Percentiles rank a stretch among this genome's conserved stretches.
Evolutionary conservation across 2,329 filamentous ascomycete genomes (phyloP).

Genomic region (Blumeriella jaapii): DNA sequence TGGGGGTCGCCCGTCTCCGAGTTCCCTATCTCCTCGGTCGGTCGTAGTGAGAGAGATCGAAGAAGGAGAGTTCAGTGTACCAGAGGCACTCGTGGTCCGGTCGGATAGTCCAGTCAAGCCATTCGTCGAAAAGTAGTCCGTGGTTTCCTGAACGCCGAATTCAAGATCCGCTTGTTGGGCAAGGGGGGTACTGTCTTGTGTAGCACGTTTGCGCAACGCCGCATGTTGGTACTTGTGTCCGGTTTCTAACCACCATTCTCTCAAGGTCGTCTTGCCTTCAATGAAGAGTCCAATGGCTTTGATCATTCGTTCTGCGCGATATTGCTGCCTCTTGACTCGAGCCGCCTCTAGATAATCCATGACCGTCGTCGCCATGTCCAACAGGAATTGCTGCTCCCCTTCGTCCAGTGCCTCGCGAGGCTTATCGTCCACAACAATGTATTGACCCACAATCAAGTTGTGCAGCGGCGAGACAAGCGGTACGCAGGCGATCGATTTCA

Average conservation of each 20-base stretch:
- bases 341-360: slow-evolving; percentile 51
- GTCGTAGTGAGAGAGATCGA: slow-evolving; percentile 6
- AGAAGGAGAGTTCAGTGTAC: slow-evolving; percentile 12
- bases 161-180: slow-evolving; percentile 19
- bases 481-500: slow-evolving; percentile 45
- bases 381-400: slow-evolving; percentile 40
- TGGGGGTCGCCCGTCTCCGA: slow-evolving; percentile 13
- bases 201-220: slow-evolving; percentile 9
- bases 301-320: slow-evolving; percentile 41
- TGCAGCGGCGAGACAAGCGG: slow-evolving; percentile 45
- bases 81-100: slow-evolving; percentile 13
- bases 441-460: slow-evolving; percentile 46
- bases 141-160: slow-evolving; percentile 24
- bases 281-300: slow-evolving; percentile 43
- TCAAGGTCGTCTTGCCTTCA: slow-evolving; percentile 34
- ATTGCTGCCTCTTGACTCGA: slow-evolving; percentile 39
- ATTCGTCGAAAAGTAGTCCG: slow-evolving; percentile 16
- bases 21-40: slow-evolving; percentile 3
- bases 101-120: slow-evolving; percentile 18
- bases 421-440: slow-evolving; percentile 47
- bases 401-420: slow-evolving; percentile 38
- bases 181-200: slow-evolving; percentile 8
- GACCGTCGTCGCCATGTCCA: slow-evolving; percentile 42
- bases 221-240: slow-evolving; percentile 18
- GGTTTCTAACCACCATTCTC: slow-evolving; percentile 24